Evolutionary conservation across 2,329 filamentous ascomycete genomes (phyloP).

Genomic region (Mycosphaerelloides madeirae): DNA sequence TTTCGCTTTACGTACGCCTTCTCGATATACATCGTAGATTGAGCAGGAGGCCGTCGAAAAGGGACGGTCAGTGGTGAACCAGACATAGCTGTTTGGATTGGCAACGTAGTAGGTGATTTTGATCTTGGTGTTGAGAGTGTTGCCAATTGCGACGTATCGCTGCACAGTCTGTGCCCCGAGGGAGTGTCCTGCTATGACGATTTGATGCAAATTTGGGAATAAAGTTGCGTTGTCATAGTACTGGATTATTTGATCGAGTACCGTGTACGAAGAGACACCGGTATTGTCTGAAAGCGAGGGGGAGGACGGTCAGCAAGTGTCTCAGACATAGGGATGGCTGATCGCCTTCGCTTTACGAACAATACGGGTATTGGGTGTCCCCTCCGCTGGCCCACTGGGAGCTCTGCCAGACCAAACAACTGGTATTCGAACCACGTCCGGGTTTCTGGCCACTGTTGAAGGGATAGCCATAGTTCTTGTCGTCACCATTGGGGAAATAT

Average conservation of each 20-base stretch:
- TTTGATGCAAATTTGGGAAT: conserved; percentile 36
- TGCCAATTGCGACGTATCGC: conserved; percentile 33
- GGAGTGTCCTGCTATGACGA: conserved; percentile 36
- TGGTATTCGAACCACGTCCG: conserved; percentile 29
- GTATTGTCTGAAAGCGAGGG: too few species aligned
- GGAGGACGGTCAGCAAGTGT: too few species aligned
- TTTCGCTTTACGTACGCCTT: too few species aligned
- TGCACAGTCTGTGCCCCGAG: conserved; percentile 34
- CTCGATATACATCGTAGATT: conserved; percentile 33
- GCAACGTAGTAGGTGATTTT: conserved; percentile 33
- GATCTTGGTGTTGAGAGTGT: conserved; percentile 19
- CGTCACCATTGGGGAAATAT: conserved; percentile 35
- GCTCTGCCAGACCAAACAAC: conserved; percentile 32
- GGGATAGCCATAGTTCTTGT: conserved; percentile 34
- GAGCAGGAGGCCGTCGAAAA: conserved; percentile 28
- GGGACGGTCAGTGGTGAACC: conserved; percentile 31
- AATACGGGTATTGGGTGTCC: conserved; percentile 34
- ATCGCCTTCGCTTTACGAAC: too few species aligned
- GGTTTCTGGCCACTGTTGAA: conserved; percentile 27
- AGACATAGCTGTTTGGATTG: conserved; percentile 35
- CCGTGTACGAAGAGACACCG: conserved; percentile 27
- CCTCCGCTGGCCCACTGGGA: conserved; percentile 28
- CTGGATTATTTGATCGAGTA: conserved; percentile 33
- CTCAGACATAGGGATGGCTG: too few species aligned
- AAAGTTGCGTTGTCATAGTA: conserved; percentile 32